Conservation (phyloP, 2,329 filamentous ascomycete genomes). For the Diaporthe sp. region DNA sequence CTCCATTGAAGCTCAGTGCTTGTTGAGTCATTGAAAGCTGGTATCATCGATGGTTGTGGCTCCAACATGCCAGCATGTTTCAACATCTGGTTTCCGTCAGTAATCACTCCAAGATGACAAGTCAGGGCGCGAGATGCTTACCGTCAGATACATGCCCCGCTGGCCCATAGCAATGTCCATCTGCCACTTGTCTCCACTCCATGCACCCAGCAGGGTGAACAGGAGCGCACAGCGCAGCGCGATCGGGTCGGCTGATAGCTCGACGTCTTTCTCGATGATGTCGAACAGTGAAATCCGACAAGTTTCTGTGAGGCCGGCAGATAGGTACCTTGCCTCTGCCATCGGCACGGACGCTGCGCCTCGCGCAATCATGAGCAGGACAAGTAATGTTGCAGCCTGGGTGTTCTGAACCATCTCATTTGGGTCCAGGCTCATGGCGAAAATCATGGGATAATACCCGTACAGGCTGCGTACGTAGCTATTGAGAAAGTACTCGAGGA, state of each 20-base stretch:
- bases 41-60: slow-evolving; percentile 55
- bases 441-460: slow-evolving; percentile 73
- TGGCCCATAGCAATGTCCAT: slow-evolving; percentile 83
- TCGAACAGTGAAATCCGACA: slow-evolving; percentile 79
- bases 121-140: slow-evolving; percentile 37
- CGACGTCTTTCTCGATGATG: slow-evolving; percentile 77
- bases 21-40: slow-evolving; percentile 53
- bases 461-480: slow-evolving; percentile 75
- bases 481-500: slow-evolving; percentile 74
- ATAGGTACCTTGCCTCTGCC: slow-evolving; percentile 72
- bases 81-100: slow-evolving; percentile 64
- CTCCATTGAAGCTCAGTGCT: slow-evolving; percentile 66
- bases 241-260: slow-evolving; percentile 72
- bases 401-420: slow-evolving; percentile 76
- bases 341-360: slow-evolving; percentile 75
- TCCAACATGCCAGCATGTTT: slow-evolving; percentile 76
- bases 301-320: slow-evolving; percentile 75
- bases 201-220: slow-evolving; percentile 75
- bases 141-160: slow-evolving; percentile 76
- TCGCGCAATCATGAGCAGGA: slow-evolving; percentile 79
- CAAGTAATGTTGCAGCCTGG: slow-evolving; percentile 71
- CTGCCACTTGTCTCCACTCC: slow-evolving; percentile 82
- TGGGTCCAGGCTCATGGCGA: slow-evolving; percentile 69
- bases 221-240: slow-evolving; percentile 74
- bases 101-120: slow-evolving; percentile 26